Evolutionary conservation across 306 rosid species (phyloP), one percentile per base, ranked within the genome.

Genomic region (Datisca glomerata): DNA sequence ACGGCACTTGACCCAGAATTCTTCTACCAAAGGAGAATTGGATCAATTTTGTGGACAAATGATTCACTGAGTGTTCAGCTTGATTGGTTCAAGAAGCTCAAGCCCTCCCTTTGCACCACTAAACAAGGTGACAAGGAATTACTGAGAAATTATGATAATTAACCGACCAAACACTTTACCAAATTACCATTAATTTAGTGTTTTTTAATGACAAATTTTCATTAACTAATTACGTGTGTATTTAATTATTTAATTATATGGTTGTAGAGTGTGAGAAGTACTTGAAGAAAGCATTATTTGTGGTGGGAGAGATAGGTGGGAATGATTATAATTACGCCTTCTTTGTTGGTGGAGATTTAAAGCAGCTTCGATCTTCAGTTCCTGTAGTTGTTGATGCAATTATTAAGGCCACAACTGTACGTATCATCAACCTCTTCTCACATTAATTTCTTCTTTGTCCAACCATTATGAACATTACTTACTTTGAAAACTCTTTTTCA

Each of bases 231-330:
- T 18, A 10, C 14, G 10, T 15, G 14, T 6, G 12, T 18, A 14
- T n/a, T 8, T 9, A 9, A 12, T 7, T 17, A 25, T 39, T 7
- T 12, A 8, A 14, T 13, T 37, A 10, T 45, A 14, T 47, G 27
- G 4, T 13, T 43, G 3, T 62, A 82, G 87, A 71, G 3, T 82
- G 94, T 65, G 67, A 66, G 20, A 69, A 36, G 45, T 65, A 58
- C 74, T 66, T 82, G 56, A 64, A 61, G 35, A 75, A 31, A 39
- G 44, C 89, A 3, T 64, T 78, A 11, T 82, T 82, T 57, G 18
- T 82, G 17, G 77, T 78, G 33, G 85, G 94, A 17, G 94, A 78
- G 69, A 82, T 82, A 0, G 94, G 94, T 31, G 94, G 94, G 12
- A 82, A 82, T 47, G 89, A 82, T 53, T 75, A 75, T 38, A 82